Percentiles rank a stretch among this genome's conserved stretches.
Conservation (phyloP, 2,329 filamentous ascomycete species). For the Fusarium haematococcum region DNA sequence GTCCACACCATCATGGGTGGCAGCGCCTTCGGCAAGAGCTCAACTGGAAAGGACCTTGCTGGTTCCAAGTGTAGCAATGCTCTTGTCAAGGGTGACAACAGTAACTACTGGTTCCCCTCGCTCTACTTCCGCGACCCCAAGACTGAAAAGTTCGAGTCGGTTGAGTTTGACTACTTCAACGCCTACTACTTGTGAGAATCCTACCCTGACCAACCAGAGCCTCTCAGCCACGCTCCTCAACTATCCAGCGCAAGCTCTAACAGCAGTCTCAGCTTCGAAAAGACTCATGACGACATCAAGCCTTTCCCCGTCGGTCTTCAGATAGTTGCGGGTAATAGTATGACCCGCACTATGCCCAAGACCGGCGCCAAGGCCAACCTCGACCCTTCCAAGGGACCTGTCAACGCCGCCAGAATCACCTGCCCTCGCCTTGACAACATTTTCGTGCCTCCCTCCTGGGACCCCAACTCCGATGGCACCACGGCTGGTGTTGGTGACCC, state of each 20-base stretch:
- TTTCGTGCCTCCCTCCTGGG: slow-evolving; percentile 64
- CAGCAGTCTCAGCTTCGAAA: slow-evolving; percentile 63
- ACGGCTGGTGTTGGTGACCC: slow-evolving; percentile 67
- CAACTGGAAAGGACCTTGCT: slow-evolving; percentile 69
- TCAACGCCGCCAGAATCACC: slow-evolving; percentile 69
- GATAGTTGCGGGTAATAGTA: slow-evolving; percentile 76
- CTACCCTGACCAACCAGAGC: slow-evolving; percentile 1
- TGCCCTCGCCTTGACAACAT: slow-evolving; percentile 66
- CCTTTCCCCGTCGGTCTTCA: slow-evolving; percentile 78
- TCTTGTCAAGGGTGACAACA: slow-evolving; percentile 74
- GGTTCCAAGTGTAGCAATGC: slow-evolving; percentile 78
- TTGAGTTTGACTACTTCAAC: slow-evolving; percentile 78
- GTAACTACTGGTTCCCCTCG: slow-evolving; percentile 81
- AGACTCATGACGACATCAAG: slow-evolving; percentile 72
- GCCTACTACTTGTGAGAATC: slow-evolving; percentile 77
- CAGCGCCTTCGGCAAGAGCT: slow-evolving; percentile 72
- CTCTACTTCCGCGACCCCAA: slow-evolving; percentile 75
- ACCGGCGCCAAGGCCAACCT: slow-evolving; percentile 62
- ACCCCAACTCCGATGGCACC: slow-evolving; percentile 64
- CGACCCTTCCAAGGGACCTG: slow-evolving; percentile 62
- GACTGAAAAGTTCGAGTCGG: slow-evolving; percentile 72
- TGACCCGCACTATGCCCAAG: slow-evolving; percentile 67
- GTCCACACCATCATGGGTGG: slow-evolving; percentile 79
- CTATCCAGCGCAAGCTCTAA: slow-evolving; percentile 19
- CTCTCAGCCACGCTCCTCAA: background rate